Conservation (phyloP, 768 basidiomycete genomes). For the Phylloporus sp. region DNA sequence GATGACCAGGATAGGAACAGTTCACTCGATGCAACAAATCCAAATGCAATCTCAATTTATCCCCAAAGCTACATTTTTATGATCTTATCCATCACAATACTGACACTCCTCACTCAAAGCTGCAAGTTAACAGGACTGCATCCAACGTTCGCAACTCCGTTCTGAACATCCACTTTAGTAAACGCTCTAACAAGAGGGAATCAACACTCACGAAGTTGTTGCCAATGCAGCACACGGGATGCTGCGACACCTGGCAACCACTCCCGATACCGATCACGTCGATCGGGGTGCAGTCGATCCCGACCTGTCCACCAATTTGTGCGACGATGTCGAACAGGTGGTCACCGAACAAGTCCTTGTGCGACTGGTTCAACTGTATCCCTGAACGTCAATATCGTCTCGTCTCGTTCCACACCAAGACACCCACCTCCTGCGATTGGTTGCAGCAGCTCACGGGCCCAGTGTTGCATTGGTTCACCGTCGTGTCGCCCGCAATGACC, state of each 20-base stretch:
- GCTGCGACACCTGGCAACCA: neutral
- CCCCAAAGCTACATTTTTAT: no score
- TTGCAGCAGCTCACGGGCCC: slow-evolving; percentile 12
- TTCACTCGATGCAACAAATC: no score
- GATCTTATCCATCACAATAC: no score
- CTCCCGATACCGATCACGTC: slow-evolving; percentile 4
- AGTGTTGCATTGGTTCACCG: slow-evolving; percentile 12
- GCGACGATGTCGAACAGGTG: neutral
- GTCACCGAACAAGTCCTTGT: neutral
- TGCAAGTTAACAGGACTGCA: no score
- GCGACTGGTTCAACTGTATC: neutral
- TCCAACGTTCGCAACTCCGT: no score
- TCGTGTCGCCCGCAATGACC: slow-evolving; percentile 3
- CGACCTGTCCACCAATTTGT: neutral
- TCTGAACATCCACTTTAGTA: no score
- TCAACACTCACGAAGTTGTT: neutral
- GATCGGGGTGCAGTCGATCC: slow-evolving; percentile 7
- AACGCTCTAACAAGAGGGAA: no score
- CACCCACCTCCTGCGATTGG: slow-evolving; percentile 1
- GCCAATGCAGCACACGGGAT: neutral
- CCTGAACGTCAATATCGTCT: neutral
- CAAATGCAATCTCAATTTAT: no score
- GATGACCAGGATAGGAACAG: no score
- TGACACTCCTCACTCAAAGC: no score
- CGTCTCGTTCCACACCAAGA: neutral